Base-by-base conservation (phyloP, 164 flowering plant species). In the Kalanchoe fedtschenkoi region DNA sequence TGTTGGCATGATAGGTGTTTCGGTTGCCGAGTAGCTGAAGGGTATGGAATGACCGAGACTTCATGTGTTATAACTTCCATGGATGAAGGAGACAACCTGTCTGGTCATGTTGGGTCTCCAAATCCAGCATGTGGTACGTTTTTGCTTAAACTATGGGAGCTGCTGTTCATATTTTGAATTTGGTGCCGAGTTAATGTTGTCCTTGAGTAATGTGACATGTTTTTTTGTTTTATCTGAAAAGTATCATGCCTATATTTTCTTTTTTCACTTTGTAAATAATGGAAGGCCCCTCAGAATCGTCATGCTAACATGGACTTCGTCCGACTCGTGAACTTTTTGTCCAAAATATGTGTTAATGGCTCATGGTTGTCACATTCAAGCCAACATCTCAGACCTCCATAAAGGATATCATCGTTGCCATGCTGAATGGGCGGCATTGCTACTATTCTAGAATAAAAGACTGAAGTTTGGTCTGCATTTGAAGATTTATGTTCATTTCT, bases 21-120 rank as follows among this genome's bases (percentile, higher is more conserved):
- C 79, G 91, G 99, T 35, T 81, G 96, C 64, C 77, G 26, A 58
- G 80, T 90, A 21, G 21, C 64, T 22, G 99, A 93, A 79, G 99
- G 99, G 54, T 93, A 93, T 79, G 99, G 99, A 67, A 93, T 93
- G 99, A 93, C 99, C 33, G 99, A 93, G 75, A 81, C 86, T 57
- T 75, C 97, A 33, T 90, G 97, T 76, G 78, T 79, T 59, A 84
- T 90, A 66, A 81, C 80, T 75, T 43, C 78, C 14, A 85, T 90
- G 82, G 81, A 83, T 38, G 84, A 76, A 64, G 74, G 75, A 66
- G 99, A 93, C 72, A 74, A 33, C 65, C 62, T 80, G 62, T 67
- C 82, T 57, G 99, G 97, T 35, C 97, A 93, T 80, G 99, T 93
- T 70, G 99, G 97, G 43, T 74, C 93, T 62, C 99, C 99, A 26